Percentiles rank a stretch among this genome's conserved stretches.
These are phyloP conservation scores for Parsonsia alboflavescens DNA, from an alignment of 257 asterid species.

Conservation along the genomic window DNA sequence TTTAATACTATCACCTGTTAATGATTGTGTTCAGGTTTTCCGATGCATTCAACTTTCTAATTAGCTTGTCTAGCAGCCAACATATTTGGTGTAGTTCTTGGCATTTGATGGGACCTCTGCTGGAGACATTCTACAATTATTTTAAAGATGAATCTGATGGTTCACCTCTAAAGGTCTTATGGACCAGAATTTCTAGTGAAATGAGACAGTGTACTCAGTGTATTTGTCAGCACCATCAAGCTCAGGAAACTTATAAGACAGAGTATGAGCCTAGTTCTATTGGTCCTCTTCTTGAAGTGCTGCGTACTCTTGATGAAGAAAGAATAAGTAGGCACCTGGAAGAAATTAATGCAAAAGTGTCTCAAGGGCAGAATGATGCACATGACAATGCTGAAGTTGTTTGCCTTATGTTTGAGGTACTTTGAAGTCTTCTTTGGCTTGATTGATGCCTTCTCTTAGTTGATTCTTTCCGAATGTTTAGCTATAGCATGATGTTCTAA, in stretches of 20 bases:
- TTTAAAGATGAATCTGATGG: slow-evolving; percentile 51
- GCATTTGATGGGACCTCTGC: slow-evolving; percentile 93
- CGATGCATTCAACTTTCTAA: slow-evolving; percentile 77
- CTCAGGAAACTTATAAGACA: slow-evolving; percentile 61
- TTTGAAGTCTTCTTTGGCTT: slow-evolving; percentile 6
- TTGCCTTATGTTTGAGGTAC: slow-evolving; percentile 87
- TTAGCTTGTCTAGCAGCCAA: slow-evolving; percentile 47
- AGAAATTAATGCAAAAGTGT: slow-evolving; percentile 66
- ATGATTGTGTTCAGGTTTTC: slow-evolving; percentile 64
- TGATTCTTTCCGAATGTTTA: not conserved
- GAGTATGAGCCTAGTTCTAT: slow-evolving; percentile 72
- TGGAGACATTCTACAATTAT: slow-evolving; percentile 86
- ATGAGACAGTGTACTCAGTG: slow-evolving; percentile 74
- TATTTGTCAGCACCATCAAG: slow-evolving; percentile 89
- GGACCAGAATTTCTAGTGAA: slow-evolving; percentile 66
- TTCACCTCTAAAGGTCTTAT: slow-evolving; percentile 79
- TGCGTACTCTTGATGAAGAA: slow-evolving; percentile 76
- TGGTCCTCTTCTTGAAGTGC: slow-evolving; percentile 75
- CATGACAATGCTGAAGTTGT: slow-evolving; percentile 66
- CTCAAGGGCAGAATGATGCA: slow-evolving; percentile 51
- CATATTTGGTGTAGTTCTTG: slow-evolving; percentile 90
- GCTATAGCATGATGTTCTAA: not conserved
- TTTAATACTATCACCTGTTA: not conserved
- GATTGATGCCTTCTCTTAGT: not conserved
- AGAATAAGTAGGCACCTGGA: slow-evolving; percentile 64